Evolutionary conservation across 2,329 filamentous ascomycete species (phyloP).

Genomic region (Incumbomyces lentus): DNA sequence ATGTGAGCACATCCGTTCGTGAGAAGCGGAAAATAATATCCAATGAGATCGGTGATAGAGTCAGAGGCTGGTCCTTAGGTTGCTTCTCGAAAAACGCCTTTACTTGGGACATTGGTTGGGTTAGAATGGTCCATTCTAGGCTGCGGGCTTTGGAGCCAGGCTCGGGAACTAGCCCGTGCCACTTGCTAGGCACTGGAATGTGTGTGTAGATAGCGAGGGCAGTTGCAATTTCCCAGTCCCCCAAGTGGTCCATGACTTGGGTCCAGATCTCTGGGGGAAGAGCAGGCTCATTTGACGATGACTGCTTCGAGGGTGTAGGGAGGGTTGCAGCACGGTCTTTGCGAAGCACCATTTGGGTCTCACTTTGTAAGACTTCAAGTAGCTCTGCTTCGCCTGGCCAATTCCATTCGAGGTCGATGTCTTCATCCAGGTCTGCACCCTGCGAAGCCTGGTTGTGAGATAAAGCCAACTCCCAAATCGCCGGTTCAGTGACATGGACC

Average conservation of each 20-base stretch:
- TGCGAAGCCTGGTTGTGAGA: conserved; percentile 45
- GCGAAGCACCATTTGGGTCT: conserved; percentile 17
- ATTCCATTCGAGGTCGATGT: conserved; percentile 22
- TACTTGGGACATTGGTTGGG: conserved; percentile 58
- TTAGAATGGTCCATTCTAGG: conserved; percentile 76
- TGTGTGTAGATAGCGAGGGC: conserved; percentile 72
- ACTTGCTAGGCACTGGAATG: conserved; percentile 61
- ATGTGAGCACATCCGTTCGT: conserved; percentile 66
- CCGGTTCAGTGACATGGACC: conserved; percentile 69
- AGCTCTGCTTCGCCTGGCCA: conserved; percentile 22
- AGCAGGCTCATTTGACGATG: conserved; percentile 22
- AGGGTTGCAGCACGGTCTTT: conserved; percentile 1
- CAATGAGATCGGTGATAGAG: conserved; percentile 69
- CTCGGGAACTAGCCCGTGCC: conserved; percentile 53
- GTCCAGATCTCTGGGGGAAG: conserved; percentile 84
- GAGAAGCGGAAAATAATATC: conserved; percentile 89
- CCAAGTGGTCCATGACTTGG: conserved; percentile 70
- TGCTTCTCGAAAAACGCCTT: conserved; percentile 59
- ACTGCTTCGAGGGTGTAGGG: conserved; percentile 24
- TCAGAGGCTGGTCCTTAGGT: conserved; percentile 52
- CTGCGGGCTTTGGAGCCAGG: conserved; percentile 64
- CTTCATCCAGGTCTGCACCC: conserved; percentile 13
- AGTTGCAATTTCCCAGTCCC: conserved; percentile 83
- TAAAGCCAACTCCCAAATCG: conserved; percentile 54
- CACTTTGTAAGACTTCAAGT: conserved; percentile 17